phyloP scores from a whole-genome alignment of 768 basidiomycete species.

The Amanita rubescens region DNA sequence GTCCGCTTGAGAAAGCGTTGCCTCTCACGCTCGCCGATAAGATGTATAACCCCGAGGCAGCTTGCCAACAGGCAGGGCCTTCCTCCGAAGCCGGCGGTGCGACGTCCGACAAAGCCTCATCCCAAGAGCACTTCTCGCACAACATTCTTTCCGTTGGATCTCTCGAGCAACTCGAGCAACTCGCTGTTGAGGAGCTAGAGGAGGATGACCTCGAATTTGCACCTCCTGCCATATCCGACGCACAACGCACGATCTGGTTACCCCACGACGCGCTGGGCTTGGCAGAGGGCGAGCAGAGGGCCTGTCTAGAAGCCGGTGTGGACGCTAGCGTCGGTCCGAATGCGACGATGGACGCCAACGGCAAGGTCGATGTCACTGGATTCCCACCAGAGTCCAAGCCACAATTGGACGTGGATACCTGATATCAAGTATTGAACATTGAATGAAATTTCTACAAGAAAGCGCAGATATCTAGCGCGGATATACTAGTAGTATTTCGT shows the following conservation, averaged over 20 bases:
- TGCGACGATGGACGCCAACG: constrained; percentile 24
- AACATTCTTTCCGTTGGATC: background rate
- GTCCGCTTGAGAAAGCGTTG: constrained; percentile 65
- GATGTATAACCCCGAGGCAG: constrained; percentile 33
- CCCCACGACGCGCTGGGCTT: constrained; percentile 67
- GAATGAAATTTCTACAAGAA: too few relatives aligned
- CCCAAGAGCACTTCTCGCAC: background rate
- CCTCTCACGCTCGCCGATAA: constrained; percentile 76
- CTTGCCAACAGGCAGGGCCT: background rate
- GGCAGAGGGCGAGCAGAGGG: constrained; percentile 52
- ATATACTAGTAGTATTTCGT: too few relatives aligned
- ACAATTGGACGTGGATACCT: too few relatives aligned
- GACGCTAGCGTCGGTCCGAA: constrained; percentile 31
- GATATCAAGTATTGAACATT: too few relatives aligned
- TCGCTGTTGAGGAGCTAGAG: constrained; percentile 3
- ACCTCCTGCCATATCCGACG: constrained; percentile 72
- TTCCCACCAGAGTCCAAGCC: constrained; percentile 31
- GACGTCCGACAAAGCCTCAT: background rate
- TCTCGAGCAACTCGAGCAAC: constrained; percentile 4
- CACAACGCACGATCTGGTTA: constrained; percentile 81
- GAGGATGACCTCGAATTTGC: constrained; percentile 66
- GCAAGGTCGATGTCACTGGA: constrained; percentile 30
- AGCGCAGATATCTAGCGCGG: too few relatives aligned
- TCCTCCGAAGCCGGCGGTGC: background rate
- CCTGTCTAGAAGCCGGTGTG: constrained; percentile 54